Evolutionary conservation across 2,329 filamentous ascomycete genomes (phyloP).

Genomic region (Periglandula ipomoeae): DNA sequence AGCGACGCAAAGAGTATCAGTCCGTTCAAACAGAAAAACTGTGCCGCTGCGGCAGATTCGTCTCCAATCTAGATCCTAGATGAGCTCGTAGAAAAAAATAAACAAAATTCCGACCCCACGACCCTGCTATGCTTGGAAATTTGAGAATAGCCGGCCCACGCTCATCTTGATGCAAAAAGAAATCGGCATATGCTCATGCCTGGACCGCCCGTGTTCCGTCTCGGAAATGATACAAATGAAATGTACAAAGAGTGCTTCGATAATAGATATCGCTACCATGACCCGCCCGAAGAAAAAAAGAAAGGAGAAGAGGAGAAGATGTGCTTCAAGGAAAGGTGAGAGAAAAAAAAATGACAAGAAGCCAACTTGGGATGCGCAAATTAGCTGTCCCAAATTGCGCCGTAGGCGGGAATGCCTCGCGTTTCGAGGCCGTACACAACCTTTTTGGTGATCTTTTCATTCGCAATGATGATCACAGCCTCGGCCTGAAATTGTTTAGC

Average conservation of each 20-base stretch:
- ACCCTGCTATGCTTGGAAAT: background rate
- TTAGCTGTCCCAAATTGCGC: constrained; percentile 60
- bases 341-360: background rate
- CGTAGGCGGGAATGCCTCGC: constrained; percentile 57
- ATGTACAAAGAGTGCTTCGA: background rate
- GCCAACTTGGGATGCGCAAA: background rate
- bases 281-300: background rate
- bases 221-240: background rate
- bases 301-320: background rate
- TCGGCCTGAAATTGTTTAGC: constrained; percentile 49
- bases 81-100: background rate
- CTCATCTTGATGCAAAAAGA: background rate
- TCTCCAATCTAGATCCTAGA: background rate
- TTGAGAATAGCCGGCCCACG: constrained; percentile 1
- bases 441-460: constrained; percentile 56
- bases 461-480: constrained; percentile 66
- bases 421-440: constrained; percentile 61
- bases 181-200: background rate
- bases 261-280: background rate
- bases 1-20: no score
- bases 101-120: background rate
- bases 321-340: background rate
- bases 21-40: background rate
- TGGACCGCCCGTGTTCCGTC: background rate
- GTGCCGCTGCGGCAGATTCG: background rate